phyloP scores from a whole-genome alignment of 129 eudicot species.

The Flaveria trinervia region DNA sequence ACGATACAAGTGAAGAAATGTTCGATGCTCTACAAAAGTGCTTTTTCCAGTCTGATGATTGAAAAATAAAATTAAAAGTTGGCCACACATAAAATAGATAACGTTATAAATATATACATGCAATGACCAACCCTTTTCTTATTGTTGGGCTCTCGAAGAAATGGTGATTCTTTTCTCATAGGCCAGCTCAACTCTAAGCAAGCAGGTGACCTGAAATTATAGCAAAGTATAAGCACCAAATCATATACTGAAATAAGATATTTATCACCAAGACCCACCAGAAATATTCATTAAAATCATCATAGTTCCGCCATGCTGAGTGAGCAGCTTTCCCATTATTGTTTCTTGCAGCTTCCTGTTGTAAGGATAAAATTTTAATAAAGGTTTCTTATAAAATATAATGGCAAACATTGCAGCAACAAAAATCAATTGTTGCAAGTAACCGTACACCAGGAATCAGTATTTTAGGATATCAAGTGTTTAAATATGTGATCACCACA shows the following conservation, averaged over 20 bases:
- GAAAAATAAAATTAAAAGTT: conserved; percentile 19
- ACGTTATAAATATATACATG: conserved; percentile 19
- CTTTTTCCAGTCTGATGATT: conserved; percentile 82
- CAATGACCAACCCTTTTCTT: conserved; percentile 72
- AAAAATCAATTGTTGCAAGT: not conserved
- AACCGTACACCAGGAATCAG: not conserved
- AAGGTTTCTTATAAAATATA: not conserved
- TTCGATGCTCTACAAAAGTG: conserved; percentile 93
- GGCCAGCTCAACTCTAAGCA: conserved; percentile 93
- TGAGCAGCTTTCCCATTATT: conserved; percentile 92
- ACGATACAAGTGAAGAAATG: conserved; percentile 91
- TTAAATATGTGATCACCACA: not conserved
- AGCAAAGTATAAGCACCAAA: conserved; percentile 23
- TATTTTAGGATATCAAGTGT: conserved; percentile 1
- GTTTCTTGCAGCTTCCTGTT: conserved; percentile 84
- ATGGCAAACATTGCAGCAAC: conserved; percentile 4
- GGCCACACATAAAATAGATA: conserved; percentile 13
- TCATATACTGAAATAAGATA: conserved; percentile 2
- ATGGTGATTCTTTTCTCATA: conserved; percentile 66
- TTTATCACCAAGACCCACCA: conserved; percentile 48
- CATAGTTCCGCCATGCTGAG: conserved; percentile 96
- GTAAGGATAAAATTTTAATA: conserved; percentile 18
- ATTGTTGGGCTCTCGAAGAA: conserved; percentile 56
- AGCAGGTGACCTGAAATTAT: conserved; percentile 75
- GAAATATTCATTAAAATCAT: conserved; percentile 97